A percentile compares a stretch with the other conserved stretches of the same genome.
Conservation (phyloP, 345 rosid species). For the Gossypium mustelinum region DNA sequence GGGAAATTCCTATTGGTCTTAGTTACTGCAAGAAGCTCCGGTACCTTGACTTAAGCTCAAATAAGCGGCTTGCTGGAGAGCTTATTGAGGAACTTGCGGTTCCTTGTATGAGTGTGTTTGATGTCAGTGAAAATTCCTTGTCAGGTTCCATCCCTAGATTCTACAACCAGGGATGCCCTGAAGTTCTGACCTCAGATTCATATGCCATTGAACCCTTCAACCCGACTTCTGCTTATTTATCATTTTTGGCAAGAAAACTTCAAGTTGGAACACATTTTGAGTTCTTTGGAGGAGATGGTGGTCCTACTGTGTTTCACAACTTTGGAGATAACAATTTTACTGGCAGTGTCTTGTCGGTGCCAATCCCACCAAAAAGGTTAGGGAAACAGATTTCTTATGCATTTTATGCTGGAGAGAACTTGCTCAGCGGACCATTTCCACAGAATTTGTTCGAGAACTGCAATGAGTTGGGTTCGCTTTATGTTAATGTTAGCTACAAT, state of each 20-base stretch:
- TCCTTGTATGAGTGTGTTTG: conserved; percentile 83
- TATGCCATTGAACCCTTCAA: conserved; percentile 29
- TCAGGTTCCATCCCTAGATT: conserved; percentile 70
- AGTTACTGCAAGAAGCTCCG: conserved; percentile 57
- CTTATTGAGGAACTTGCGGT: conserved; percentile 51
- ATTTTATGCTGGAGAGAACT: conserved; percentile 49
- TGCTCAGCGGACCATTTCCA: conserved; percentile 48
- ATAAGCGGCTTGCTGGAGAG: conserved; percentile 52
- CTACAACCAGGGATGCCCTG: conserved; percentile 40
- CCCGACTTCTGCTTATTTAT: conserved; percentile 49
- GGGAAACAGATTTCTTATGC: conserved; percentile 52
- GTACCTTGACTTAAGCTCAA: conserved; percentile 69
- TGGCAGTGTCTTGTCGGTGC: conserved; percentile 53
- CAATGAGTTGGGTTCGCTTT: conserved; percentile 29
- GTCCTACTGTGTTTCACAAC: conserved; percentile 50
- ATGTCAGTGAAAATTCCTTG: conserved; percentile 60
- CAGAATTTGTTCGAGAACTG: conserved; percentile 43
- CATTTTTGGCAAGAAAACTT: conserved; percentile 48
- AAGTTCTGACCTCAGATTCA: conserved; percentile 30
- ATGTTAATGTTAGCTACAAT: conserved; percentile 55
- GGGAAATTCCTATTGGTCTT: conserved; percentile 48
- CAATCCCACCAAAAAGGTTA: conserved; percentile 50
- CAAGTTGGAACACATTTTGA: conserved; percentile 32
- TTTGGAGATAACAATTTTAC: conserved; percentile 70
- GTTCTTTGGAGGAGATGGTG: conserved; percentile 37